Conservation (phyloP, 2,329 filamentous ascomycete species). For the Sporothrix curviconia region DNA sequence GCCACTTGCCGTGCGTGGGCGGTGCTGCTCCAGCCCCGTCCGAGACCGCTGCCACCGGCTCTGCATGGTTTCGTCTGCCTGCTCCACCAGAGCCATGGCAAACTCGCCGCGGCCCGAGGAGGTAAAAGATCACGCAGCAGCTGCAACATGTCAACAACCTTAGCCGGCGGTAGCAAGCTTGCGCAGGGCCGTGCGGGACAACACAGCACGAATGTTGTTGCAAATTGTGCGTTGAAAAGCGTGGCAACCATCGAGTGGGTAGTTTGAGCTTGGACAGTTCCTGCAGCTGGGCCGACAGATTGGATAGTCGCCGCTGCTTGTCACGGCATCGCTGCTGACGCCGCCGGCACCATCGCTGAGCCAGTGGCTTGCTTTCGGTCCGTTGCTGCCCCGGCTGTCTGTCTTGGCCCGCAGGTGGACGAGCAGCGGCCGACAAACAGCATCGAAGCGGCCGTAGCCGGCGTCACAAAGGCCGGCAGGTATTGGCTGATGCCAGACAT, state of each 20-base stretch:
- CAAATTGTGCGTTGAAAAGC: slow-evolving; percentile 64
- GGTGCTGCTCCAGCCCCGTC: slow-evolving; percentile 26
- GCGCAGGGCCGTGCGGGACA: slow-evolving; percentile 79
- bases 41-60: slow-evolving; percentile 62
- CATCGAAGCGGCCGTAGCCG: slow-evolving; percentile 70
- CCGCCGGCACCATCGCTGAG: background rate
- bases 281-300: slow-evolving; percentile 58
- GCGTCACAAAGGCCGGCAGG: slow-evolving; percentile 72
- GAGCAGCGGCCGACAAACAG: slow-evolving; percentile 82
- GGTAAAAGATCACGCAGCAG: slow-evolving; percentile 79
- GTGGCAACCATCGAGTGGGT: slow-evolving; percentile 67
- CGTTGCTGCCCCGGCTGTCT: slow-evolving; percentile 5
- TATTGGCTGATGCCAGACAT: slow-evolving; percentile 52
- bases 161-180: slow-evolving; percentile 70
- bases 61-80: slow-evolving; percentile 75
- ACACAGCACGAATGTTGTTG: slow-evolving; percentile 70
- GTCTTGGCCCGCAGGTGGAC: slow-evolving; percentile 58
- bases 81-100: slow-evolving; percentile 74
- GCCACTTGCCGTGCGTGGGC: slow-evolving; percentile 25
- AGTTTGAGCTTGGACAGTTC: slow-evolving; percentile 61
- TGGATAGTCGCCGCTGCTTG: slow-evolving; percentile 27
- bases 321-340: slow-evolving; percentile 37
- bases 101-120: slow-evolving; percentile 88
- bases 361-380: slow-evolving; percentile 14
- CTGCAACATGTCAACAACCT: slow-evolving; percentile 68